Evolutionary conservation across 352 stramenopile genomes (phyloP), one percentile per base, ranked within the genome.

Genomic region (Phytopythium delawarense): DNA sequence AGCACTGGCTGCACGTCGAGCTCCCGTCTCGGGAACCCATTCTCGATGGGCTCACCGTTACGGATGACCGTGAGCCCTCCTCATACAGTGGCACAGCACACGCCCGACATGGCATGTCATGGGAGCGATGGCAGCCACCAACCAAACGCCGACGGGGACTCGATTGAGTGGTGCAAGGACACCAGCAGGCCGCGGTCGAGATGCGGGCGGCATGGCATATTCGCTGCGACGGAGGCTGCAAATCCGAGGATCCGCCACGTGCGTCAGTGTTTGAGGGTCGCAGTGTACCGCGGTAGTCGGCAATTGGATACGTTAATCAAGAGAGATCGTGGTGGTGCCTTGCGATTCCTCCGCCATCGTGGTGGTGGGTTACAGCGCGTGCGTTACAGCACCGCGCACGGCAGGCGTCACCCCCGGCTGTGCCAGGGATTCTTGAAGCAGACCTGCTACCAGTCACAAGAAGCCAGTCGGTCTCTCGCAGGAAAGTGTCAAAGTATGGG

Each of bases 341-440:
- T 46, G 40, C 20, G 20, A 49, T 49, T 49, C 42, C 20, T 49
- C 42, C 42, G 2, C 7, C 42, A 49, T 49, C 42, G 42, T 11
- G 39, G 16, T 18, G 39, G 39, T 32, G 28, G 28, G 28, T 32
- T 32, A 32, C 28, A 3, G 28, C 28, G 5, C 28, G 28, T 32
- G 28, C 0, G 28, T 42, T 42, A 18, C 35, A 42, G 40, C 20
- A 45, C 40, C 20, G 5, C 28, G 28, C 28, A 32, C 28, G 5
- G 42, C 16, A 50, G 6, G 42, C 20, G 20, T 40, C 0, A 45
- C 15, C n/a, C n/a, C 28, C 28, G 28, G 28, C 9, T 52, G 28
- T 54, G 48, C 28, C 48, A 54, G 28, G 28, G 48, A 54, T 54
- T 54, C 15, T 54, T 54, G 48, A 54, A 54, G 48, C 18, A 25